Base-by-base conservation (phyloP, 1,284 basidiomycete species). In the Tilletia indica region DNA sequence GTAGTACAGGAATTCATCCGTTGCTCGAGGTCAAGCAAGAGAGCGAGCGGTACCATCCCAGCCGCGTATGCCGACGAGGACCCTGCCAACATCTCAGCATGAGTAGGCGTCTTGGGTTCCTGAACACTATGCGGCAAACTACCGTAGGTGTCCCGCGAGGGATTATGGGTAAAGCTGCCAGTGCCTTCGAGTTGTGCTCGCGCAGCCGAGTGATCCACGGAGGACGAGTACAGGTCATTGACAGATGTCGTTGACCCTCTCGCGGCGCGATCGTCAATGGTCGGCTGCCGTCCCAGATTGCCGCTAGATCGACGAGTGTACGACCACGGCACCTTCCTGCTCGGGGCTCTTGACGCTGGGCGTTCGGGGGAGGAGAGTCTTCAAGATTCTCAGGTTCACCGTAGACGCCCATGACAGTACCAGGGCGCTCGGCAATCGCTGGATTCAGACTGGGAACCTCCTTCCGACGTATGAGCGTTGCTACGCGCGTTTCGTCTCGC, bases 301-400 rank as follows among this genome's bases (percentile, higher is more conserved):
- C 71, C 74, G 39, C 73, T 69, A 31, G 77, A 78, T 25, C 72
- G 73, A 47, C 77, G 73, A 36, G 75, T 76, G 67, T 80, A 80
- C 38, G 74, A 73, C 77, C 77, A 80, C 12, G 78, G 78, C 21
- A 81, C 74, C 47, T 80, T 80, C 49, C 78, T 74, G 66, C 78
- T 78, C n/a, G 76, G 75, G 76, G 68, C 58, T 76, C 76, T 6
- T 76, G 74, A 25, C 54, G 48, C 4, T 58, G 47, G 12, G 63
- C 36, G 36, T n/a, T 21, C 31, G 66, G 47, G 4, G 64, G 70
- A 49, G 70, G 63, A 1, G 69, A 58, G 8, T 36, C 51, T 25
- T n/a, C 51, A 58, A 19, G 45, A 31, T 47, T 51, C 42, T 31
- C 16, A 36, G 21, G 14, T 3, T 67, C 70, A 21, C 34, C 47